Conservation (phyloP, 1,139 yeast genomes). For the Debaryomyces psychrophilus region DNA sequence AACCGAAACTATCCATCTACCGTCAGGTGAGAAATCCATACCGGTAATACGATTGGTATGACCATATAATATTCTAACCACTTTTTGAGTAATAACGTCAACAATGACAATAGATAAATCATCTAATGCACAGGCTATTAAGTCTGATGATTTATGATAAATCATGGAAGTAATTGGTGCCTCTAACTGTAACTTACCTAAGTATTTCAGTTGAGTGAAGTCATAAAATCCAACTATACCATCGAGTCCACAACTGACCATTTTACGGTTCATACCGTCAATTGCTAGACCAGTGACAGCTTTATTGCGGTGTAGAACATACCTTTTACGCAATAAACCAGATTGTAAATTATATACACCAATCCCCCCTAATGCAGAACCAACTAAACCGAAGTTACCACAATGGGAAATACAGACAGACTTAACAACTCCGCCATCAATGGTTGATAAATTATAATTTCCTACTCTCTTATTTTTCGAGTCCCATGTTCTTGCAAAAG, state of each 20-base stretch:
- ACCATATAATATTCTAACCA: conserved; percentile 88
- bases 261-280: conserved; percentile 85
- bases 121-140: conserved; percentile 84
- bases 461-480: conserved; percentile 84
- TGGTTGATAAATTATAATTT: conserved; percentile 65
- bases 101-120: conserved; percentile 82
- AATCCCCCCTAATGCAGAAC: conserved; percentile 89
- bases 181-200: conserved; percentile 69
- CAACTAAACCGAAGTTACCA: conserved; percentile 93
- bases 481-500: conserved; percentile 91
- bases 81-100: conserved; percentile 77
- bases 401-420: conserved; percentile 83
- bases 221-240: conserved; percentile 89
- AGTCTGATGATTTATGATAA: conserved; percentile 80
- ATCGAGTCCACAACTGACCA: conserved; percentile 88
- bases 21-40: conserved; percentile 91
- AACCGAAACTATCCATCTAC: conserved; percentile 90
- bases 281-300: conserved; percentile 88
- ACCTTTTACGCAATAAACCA: conserved; percentile 72
- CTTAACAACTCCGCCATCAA: conserved; percentile 82
- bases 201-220: conserved; percentile 68
- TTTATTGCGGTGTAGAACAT: conserved; percentile 64
- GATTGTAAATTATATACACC: conserved; percentile 90
- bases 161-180: conserved; percentile 79
- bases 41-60: conserved; percentile 88